These are phyloP conservation scores for Trebouxia gelatinosa DNA, from an alignment of 163 green algal species.

Conservation along the genomic window DNA sequence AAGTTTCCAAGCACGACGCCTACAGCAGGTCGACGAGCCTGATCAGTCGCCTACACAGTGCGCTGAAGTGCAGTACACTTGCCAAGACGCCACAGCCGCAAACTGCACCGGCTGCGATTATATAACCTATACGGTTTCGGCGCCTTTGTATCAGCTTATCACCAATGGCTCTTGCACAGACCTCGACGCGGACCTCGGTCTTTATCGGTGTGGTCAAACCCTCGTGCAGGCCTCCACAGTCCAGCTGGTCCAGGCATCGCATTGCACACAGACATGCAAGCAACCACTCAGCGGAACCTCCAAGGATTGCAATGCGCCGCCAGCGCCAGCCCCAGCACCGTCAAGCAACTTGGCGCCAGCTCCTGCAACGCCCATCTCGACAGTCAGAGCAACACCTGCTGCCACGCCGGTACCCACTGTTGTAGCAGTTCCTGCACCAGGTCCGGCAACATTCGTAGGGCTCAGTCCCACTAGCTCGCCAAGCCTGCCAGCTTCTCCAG, in stretches of 20 bases:
- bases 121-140: conserved; percentile 12
- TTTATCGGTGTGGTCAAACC: conserved; percentile 16
- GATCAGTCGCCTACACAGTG: conserved; percentile 15
- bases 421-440: conserved; percentile 2
- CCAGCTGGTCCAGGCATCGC: conserved; percentile 1
- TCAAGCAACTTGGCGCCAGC: too few relatives aligned
- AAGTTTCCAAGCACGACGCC: neutral
- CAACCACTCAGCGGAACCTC: neutral
- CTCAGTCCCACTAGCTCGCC: too few relatives aligned
- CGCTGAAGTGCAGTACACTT: conserved; percentile 21
- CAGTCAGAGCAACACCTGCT: neutral
- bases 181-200: conserved; percentile 15
- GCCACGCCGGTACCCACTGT: conserved; percentile 4
- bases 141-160: conserved; percentile 22
- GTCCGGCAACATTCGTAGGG: too few relatives aligned
- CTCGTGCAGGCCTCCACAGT: conserved; percentile 19
- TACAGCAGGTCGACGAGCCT: conserved; percentile 16
- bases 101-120: too few relatives aligned
- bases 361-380: neutral
- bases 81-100: conserved; percentile 9
- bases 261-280: conserved; percentile 22
- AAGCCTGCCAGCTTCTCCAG: too few relatives aligned
- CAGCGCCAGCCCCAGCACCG: conserved; percentile 1
- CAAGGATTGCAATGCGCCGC: neutral
- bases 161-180: conserved; percentile 19